phyloP scores from a whole-genome alignment of 2,329 filamentous ascomycete species.

The Aspergillus fumigatiaffinis region DNA sequence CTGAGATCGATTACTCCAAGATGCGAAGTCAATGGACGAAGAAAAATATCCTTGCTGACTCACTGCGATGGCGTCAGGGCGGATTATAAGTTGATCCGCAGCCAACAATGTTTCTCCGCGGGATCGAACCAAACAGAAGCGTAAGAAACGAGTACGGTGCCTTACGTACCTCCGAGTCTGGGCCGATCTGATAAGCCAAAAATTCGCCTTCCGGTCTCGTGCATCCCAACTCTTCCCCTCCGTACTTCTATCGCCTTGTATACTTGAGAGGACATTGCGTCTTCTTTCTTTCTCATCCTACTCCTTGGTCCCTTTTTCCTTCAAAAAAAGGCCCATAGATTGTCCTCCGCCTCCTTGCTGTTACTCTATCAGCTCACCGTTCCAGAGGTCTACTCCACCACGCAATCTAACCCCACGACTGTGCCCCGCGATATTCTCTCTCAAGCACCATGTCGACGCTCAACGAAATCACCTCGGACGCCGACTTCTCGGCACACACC shows the following conservation, averaged over 20 bases:
- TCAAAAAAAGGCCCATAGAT: background rate
- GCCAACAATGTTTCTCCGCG: background rate
- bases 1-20: background rate
- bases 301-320: too few relatives aligned
- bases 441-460: conserved; percentile 64
- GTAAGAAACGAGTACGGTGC: background rate
- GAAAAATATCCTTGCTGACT: background rate
- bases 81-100: background rate
- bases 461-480: conserved; percentile 69
- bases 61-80: background rate
- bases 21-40: background rate
- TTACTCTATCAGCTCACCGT: conserved; percentile 55
- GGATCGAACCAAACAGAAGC: background rate
- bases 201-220: conserved; percentile 17
- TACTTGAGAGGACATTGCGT: conserved; percentile 2
- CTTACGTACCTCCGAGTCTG: background rate
- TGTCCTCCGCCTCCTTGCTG: background rate
- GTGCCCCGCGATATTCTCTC: background rate
- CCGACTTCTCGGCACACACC: conserved; percentile 68
- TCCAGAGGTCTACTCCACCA: background rate
- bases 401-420: conserved; percentile 1
- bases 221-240: conserved; percentile 7
- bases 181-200: conserved; percentile 32
- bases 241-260: background rate
- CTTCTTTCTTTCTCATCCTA: background rate